Base-by-base conservation (phyloP, 257 asterid genomes). In the Solanum pinnatisectum region DNA sequence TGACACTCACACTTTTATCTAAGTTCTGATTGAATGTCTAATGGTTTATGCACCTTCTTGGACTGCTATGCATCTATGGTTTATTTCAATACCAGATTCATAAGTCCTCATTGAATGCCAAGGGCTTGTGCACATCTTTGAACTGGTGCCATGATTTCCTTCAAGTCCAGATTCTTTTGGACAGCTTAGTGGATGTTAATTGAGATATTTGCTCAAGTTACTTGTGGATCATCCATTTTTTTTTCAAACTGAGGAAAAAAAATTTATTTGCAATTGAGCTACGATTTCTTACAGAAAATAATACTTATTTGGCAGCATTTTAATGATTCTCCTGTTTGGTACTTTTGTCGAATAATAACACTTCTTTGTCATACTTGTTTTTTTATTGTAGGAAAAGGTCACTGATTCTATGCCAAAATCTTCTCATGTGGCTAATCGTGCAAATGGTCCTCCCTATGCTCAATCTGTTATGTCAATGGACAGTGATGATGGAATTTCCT, bases 401-500 rank as follows among this genome's bases (percentile, higher is more conserved):
- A 89, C 91, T 81, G 98, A 96, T 90, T 92, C 97, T 30, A 20
- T 91, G 91, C 94, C 94, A 84, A 95, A 93, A 91, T 93, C 96
- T 86, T 86, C 98, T 88, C 95, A 94, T 87, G 95, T 88, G 76
- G 91, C 94, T 84, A 96, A 90, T 86, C 95, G 93, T 89, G 84
- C 95, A 71, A 94, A 91, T 88, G 96, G 93, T 84, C 98, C 98
- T 77, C 93, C 98, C 25, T 94, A 94, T 92, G 95, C 91, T 87
- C 98, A 94, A 90, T 88, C 98, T 30, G 87, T 91, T 88, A 87
- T 92, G 90, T 90, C 98, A 52, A 90, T 94, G 95, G 98, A 96
- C 88, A 91, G 90, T 88, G 98, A 97, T 91, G 99, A 96, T 89
- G 99, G 98, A 87, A 93, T 97, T 93, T 90, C 99, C 70, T 94